phyloP scores from a whole-genome alignment of 106 monocot species.

The Posidonia australis region DNA sequence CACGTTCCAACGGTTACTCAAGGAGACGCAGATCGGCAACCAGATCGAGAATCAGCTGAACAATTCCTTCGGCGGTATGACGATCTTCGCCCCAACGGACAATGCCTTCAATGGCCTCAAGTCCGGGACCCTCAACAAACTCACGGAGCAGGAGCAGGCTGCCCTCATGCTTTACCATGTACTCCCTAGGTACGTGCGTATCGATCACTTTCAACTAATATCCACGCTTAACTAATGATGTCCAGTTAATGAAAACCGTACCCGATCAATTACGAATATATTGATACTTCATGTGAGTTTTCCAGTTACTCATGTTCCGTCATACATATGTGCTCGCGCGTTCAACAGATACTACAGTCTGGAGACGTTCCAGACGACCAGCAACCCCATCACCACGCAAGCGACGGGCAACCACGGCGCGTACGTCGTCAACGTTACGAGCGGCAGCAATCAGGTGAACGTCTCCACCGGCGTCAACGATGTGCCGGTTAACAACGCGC shows the following conservation, averaged over 20 bases:
- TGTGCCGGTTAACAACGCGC: slow-evolving; percentile 22
- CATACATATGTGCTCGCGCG: too few relatives aligned
- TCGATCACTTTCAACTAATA: slow-evolving; percentile 7
- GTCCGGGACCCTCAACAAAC: slow-evolving; percentile 60
- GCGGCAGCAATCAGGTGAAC: slow-evolving; percentile 40
- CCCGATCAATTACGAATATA: too few relatives aligned
- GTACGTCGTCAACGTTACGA: slow-evolving; percentile 52
- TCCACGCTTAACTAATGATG: too few relatives aligned
- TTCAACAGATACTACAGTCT: slow-evolving; percentile 32
- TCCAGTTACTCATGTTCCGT: too few relatives aligned
- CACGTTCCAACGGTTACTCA: slow-evolving; percentile 42
- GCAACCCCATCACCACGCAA: slow-evolving; percentile 74
- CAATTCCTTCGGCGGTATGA: slow-evolving; percentile 54
- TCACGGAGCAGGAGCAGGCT: slow-evolving; percentile 43
- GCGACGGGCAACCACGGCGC: slow-evolving; percentile 37
- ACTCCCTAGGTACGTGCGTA: slow-evolving; percentile 28
- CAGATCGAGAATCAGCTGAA: slow-evolving; percentile 63
- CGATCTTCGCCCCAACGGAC: slow-evolving; percentile 79
- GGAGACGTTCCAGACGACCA: slow-evolving; percentile 44
- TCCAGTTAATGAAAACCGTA: too few relatives aligned
- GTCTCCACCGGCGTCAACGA: slow-evolving; percentile 62
- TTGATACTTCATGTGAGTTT: too few relatives aligned
- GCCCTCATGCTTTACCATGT: slow-evolving; percentile 59
- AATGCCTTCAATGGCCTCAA: slow-evolving; percentile 61
- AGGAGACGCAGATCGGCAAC: slow-evolving; percentile 32